phyloP scores from a whole-genome alignment of 1,284 basidiomycete species.

The Uromyces viciae-fabae region DNA sequence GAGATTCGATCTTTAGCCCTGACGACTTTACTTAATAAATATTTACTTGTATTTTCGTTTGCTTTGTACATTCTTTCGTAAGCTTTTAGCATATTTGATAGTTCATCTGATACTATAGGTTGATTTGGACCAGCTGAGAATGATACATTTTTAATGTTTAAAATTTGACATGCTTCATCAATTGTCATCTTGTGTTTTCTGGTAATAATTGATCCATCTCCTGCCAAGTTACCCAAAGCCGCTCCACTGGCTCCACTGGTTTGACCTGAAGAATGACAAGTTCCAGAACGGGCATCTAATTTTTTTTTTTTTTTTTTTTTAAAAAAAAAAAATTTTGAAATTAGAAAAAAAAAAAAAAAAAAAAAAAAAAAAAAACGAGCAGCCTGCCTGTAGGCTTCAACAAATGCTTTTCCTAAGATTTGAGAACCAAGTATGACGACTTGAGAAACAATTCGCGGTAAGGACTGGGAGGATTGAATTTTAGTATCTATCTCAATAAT shows the following conservation, averaged over 20 bases:
- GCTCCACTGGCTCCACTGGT: conserved; percentile 57
- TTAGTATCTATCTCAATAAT: neutral
- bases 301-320: too few relatives aligned
- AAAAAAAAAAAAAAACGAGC: too few relatives aligned
- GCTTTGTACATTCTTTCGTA: conserved; percentile 90
- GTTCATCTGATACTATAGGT: conserved; percentile 19
- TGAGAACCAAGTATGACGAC: conserved; percentile 73
- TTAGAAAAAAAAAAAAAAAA: too few relatives aligned
- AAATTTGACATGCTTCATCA: conserved; percentile 89
- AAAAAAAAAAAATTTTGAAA: too few relatives aligned
- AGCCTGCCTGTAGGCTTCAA: conserved; percentile 86
- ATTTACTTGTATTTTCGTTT: conserved; percentile 71
- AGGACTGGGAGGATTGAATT: conserved; percentile 44
- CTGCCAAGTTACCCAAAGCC: conserved; percentile 68
- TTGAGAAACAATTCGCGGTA: conserved; percentile 67
- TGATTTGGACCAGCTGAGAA: conserved; percentile 23
- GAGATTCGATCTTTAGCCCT: conserved; percentile 90
- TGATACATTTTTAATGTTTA: conserved; percentile 80
- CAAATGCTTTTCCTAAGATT: conserved; percentile 86
- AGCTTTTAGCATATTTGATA: conserved; percentile 60
- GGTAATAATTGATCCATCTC: conserved; percentile 69
- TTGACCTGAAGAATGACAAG: conserved; percentile 57
- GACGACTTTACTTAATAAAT: conserved; percentile 93
- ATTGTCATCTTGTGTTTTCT: conserved; percentile 85
- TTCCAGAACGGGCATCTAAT: conserved; percentile 74